Conservation (phyloP, 768 basidiomycete species). For the Epithele typhae region DNA sequence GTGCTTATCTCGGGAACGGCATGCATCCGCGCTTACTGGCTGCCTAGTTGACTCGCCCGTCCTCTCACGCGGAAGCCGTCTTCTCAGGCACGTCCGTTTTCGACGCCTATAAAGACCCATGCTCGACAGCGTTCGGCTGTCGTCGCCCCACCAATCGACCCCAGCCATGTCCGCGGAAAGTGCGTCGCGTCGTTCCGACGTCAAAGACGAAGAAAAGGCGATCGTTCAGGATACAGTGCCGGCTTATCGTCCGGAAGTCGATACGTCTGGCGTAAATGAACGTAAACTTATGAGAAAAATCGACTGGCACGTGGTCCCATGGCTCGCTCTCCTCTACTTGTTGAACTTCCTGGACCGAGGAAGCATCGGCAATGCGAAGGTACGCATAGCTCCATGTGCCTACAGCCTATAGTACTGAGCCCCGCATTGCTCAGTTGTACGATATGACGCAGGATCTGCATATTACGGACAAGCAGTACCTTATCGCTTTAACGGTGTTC, state of each 20-base stretch:
- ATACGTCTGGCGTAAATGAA: slow-evolving; percentile 51
- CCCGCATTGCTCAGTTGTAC: slow-evolving; percentile 43
- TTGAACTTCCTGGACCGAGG: slow-evolving; percentile 64
- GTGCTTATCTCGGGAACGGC: no score
- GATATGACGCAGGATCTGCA: slow-evolving; percentile 50
- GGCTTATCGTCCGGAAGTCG: slow-evolving; percentile 48
- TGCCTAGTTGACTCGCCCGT: no score
- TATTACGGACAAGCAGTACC: slow-evolving; percentile 60
- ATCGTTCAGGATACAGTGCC: slow-evolving; percentile 4
- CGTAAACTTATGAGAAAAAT: slow-evolving; percentile 52
- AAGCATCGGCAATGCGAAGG: slow-evolving; percentile 73
- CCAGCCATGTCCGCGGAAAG: slow-evolving; percentile 8
- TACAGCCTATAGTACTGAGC: no score
- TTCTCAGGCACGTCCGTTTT: no score
- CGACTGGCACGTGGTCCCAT: slow-evolving; percentile 68
- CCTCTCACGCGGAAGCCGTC: no score
- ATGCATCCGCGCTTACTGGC: no score
- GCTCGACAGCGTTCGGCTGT: no score
- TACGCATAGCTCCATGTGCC: no score
- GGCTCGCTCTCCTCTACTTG: slow-evolving; percentile 69
- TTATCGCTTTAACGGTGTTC: slow-evolving; percentile 67
- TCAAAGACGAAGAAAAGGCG: slow-evolving; percentile 7
- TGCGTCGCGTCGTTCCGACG: slow-evolving; percentile 5
- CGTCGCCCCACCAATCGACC: no score
- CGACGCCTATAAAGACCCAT: no score